Conservation (phyloP, 495 filamentous ascomycete species). For the Evernia prunastri region DNA sequence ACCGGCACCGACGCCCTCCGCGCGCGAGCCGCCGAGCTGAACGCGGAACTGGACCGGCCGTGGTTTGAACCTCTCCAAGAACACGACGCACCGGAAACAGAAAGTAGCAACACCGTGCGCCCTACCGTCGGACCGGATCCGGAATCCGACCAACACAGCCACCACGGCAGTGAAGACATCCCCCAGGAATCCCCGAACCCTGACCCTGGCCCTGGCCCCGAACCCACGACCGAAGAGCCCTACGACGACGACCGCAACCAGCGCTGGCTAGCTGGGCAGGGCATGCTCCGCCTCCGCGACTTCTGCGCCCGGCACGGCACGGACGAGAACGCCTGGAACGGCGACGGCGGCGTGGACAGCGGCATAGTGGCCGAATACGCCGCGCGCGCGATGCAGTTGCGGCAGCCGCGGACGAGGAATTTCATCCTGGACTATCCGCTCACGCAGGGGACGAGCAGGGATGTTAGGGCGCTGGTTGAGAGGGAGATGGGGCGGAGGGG, state of each 20-base stretch:
- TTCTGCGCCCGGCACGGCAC: constrained; percentile 25
- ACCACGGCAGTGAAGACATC: neutral
- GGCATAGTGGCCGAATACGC: constrained; percentile 24
- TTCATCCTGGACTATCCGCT: constrained; percentile 27
- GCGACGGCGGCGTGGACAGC: constrained; percentile 1
- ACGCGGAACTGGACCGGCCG: neutral
- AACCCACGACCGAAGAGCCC: constrained; percentile 5
- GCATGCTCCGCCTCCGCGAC: constrained; percentile 23
- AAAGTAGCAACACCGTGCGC: neutral
- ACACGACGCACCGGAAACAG: neutral
- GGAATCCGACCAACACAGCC: neutral
- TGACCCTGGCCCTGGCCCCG: no score
- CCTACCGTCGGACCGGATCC: neutral
- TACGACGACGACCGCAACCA: constrained; percentile 24
- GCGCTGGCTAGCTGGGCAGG: constrained; percentile 25
- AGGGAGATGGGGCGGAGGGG: constrained; percentile 2
- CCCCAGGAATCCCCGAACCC: no score
- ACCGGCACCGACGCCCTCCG: constrained; percentile 1
- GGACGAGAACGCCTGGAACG: constrained; percentile 20
- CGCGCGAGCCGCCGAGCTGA: neutral
- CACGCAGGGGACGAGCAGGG: constrained; percentile 22
- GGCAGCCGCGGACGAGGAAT: constrained; percentile 19
- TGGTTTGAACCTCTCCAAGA: neutral
- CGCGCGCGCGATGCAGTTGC: constrained; percentile 23
- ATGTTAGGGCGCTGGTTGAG: constrained; percentile 12